Evolutionary conservation across 1,139 yeast species (phyloP), one percentile per base, ranked within the genome.

Genomic region (Spencermartinsiella ligniputridi): DNA sequence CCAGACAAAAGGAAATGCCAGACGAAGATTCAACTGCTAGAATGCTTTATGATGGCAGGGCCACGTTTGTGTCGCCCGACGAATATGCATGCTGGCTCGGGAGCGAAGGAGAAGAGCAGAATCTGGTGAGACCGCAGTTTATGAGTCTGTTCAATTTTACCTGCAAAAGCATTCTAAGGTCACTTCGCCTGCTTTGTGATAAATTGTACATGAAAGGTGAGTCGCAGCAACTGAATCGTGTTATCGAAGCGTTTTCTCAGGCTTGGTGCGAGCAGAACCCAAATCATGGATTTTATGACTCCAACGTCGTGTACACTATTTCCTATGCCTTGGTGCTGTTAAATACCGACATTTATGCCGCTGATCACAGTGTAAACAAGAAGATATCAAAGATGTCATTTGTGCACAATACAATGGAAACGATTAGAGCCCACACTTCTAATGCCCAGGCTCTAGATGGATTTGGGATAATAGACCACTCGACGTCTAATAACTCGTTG

Each of bases 191-290:
- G 48, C 67, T 87, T 35, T 86, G 95, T 54, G 74, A 77, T 30
- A 77, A 73, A 55, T 61, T 87, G 18, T 83, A 83, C 60, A 71
- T 87, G 58, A 80, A 80, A 57, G 96, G 92, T 2, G 96, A 88
- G 62, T 80, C 94, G 1, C 92, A 84, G 55, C 86, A 83, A 54
- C 78, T 87, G 44, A 94, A 86, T 63, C 72, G 87, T 39, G 76
- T 87, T 32, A 68, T 87, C 49, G 82, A 83, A 39, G 73, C 82
- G 2, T 81, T 86, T 60, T 76, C 94, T 21, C 71, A 72, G 46
- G 76, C 83, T 41, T 87, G 90, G 83, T 76, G 61, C 60, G 67
- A 60, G 62, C 72, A 66, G 66, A 73, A 66, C 69, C 79, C 51
- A 4, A 21, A 42, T 29, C 63, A 66, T 37, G 69, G 75, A 9